These are phyloP conservation scores for Epichloe bromicola DNA, from an alignment of 2,329 filamentous ascomycete species.

Conservation along the genomic window DNA sequence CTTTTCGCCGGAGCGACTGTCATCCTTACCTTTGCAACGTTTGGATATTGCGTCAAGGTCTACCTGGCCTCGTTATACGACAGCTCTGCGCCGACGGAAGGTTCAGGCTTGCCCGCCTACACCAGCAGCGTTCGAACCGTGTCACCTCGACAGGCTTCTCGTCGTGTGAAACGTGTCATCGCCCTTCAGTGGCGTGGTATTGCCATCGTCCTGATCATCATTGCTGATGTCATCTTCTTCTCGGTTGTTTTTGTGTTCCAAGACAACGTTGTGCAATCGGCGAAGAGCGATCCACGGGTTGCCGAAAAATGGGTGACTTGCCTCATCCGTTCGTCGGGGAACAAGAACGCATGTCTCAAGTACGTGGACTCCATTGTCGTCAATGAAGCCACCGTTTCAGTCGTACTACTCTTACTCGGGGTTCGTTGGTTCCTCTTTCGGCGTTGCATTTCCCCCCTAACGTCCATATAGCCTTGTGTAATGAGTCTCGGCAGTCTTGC, in stretches of 20 bases:
- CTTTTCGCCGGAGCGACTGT: constrained; percentile 64
- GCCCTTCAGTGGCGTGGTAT: constrained; percentile 92
- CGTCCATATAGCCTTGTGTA: background rate
- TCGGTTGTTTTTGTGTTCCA: constrained; percentile 81
- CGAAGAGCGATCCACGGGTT: constrained; percentile 38
- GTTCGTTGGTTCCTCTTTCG: constrained; percentile 24
- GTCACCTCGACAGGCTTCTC: constrained; percentile 76
- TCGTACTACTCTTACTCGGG: constrained; percentile 70
- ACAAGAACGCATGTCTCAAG: constrained; percentile 54
- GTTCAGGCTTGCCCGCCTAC: constrained; percentile 57
- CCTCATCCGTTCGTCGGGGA: constrained; percentile 37
- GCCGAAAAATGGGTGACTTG: constrained; percentile 59
- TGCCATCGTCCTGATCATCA: constrained; percentile 76
- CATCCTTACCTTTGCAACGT: constrained; percentile 73
- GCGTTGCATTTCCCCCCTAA: background rate
- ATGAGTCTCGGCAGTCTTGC: constrained; percentile 4
- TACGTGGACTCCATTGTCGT: constrained; percentile 52
- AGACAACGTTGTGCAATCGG: constrained; percentile 54
- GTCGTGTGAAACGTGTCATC: constrained; percentile 73
- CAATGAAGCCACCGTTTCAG: constrained; percentile 62
- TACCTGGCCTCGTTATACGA: constrained; percentile 78
- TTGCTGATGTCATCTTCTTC: constrained; percentile 88
- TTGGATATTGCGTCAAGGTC: constrained; percentile 87
- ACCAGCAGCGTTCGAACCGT: constrained; percentile 62
- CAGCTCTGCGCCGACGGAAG: constrained; percentile 54